Base-by-base conservation (phyloP, 352 stramenopile genomes). In the Phytopythium ostracodes region DNA sequence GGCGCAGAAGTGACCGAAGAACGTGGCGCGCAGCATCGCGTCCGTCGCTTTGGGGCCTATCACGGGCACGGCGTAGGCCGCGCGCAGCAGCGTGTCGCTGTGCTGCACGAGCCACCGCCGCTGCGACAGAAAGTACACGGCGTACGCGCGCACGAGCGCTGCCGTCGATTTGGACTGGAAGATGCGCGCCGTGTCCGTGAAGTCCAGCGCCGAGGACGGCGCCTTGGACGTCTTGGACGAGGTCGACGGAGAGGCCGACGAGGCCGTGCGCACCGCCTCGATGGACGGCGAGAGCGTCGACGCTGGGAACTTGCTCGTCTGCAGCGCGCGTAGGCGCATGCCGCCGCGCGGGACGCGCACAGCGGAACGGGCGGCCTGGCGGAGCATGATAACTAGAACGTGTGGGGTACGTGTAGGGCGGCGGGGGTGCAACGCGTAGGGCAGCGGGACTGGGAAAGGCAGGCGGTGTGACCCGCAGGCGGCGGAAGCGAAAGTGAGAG, bases 1-100 rank as follows among this genome's bases (percentile, higher is more conserved):
- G 17, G 91, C 96, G 73, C 97, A 99, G 71, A 99, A 99, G 61
- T 99, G 96, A 24, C 81, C 78, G 74, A 99, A 99, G 65, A 99
- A 98, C 12, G 94, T 98, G n/a, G 78, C 56, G 46, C 93, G 89
- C 63, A 99, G 70, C 31, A 98, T 38, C 18, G 72, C 67, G 78
- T 99, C 88, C 15, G 93, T 98, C 52, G 98, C 68, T 47, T 58
- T 81, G 14, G 74, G 60, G 40, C 96, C 94, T 3, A 49, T 36
- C 31, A 35, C 53, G 1, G 80, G 79, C 49, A 98, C 80, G 58
- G 78, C 76, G 69, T 97, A 94, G 40, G 89, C 84, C 20, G 88
- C 36, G 44, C 85, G 74, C 49, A 98, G 72, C 12, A 98, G 70
- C 17, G 66, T 60, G 57, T 97, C 84, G 43, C 89, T 94, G 74